Base-by-base conservation (phyloP, 1,284 basidiomycete genomes). In the Tilletia walkeri region DNA sequence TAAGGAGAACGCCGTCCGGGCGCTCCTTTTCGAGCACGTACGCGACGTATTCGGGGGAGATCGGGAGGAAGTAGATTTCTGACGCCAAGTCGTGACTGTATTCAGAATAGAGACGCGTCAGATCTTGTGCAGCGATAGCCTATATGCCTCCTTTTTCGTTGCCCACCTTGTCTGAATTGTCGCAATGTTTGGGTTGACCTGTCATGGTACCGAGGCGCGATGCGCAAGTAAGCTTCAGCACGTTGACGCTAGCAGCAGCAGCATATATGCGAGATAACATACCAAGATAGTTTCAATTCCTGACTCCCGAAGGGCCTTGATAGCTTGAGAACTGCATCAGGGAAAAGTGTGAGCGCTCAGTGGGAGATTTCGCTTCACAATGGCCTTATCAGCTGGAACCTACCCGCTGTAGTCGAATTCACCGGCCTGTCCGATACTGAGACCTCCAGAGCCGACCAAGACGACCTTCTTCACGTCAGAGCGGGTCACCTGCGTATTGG, bases 11-110 rank as follows among this genome's bases (percentile, higher is more conserved):
- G 76, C 96, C 96, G 82, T 99, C 96, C 0, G 96, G 96, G 12
- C 94, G 88, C 86, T 99, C 96, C 87, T 96, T 96, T 86, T 99
- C 95, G 82, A 99, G 88, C 20, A 99, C 94, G 83, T 98, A 97
- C 75, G 95, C 95, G 72, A 99, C 96, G 85, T 98, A 99, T 85
- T 99, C 96, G 69, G 93, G 87, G 0, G 96, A 97, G 94, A 83
- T 98, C 70, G 96, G 96, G 65, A 99, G 86, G 59, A 63, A 63
- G 36, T 63, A 36, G 79, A 99, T 94, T 84, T 98, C 92, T 18
- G 90, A 91, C 45, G 96, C 96, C 73, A 99, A 88, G 84, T 97
- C 90, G 84, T 99, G 95, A 30, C 94, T 97, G 0, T 94, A 96
- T 61, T 73, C 73, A 56, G 4, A 56, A 56, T 89, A 94, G 95